Percentiles rank a stretch among this genome's conserved stretches.
Conservation (phyloP, 345 rosid species). For the Gossypium thurberi region DNA sequence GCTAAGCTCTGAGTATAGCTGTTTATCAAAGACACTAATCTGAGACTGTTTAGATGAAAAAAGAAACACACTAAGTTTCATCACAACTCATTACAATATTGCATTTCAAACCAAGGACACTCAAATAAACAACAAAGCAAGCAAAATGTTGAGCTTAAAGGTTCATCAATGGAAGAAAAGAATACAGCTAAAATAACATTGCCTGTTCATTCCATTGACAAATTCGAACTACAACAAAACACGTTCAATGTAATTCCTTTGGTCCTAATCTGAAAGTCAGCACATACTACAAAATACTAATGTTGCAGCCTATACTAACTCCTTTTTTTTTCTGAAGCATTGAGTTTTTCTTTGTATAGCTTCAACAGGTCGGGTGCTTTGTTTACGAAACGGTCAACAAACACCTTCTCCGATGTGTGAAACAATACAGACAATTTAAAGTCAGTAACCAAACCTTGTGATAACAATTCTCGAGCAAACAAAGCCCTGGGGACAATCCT, state of each 20-base stretch:
- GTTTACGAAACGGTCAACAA: constrained; percentile 26
- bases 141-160: too few relatives aligned
- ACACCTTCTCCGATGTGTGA: constrained; percentile 24
- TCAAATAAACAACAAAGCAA: too few relatives aligned
- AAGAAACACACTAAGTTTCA: too few relatives aligned
- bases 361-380: constrained; percentile 35
- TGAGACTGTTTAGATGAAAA: too few relatives aligned
- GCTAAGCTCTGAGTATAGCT: too few relatives aligned
- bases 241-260: too few relatives aligned
- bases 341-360: constrained; percentile 20
- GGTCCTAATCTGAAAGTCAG: too few relatives aligned
- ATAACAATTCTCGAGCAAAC: constrained; percentile 8
- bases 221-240: too few relatives aligned
- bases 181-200: neutral
- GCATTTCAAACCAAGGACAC: too few relatives aligned
- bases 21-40: too few relatives aligned
- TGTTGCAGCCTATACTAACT: neutral
- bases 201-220: neutral
- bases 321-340: neutral
- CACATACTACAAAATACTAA: neutral
- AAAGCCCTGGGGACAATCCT: constrained; percentile 19
- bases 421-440: constrained; percentile 30
- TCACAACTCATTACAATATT: too few relatives aligned
- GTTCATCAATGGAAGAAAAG: too few relatives aligned
- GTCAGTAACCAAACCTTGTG: constrained; percentile 5